These are phyloP conservation scores for Claviceps citrina DNA, from an alignment of 2,329 filamentous ascomycete species.

Conservation along the genomic window DNA sequence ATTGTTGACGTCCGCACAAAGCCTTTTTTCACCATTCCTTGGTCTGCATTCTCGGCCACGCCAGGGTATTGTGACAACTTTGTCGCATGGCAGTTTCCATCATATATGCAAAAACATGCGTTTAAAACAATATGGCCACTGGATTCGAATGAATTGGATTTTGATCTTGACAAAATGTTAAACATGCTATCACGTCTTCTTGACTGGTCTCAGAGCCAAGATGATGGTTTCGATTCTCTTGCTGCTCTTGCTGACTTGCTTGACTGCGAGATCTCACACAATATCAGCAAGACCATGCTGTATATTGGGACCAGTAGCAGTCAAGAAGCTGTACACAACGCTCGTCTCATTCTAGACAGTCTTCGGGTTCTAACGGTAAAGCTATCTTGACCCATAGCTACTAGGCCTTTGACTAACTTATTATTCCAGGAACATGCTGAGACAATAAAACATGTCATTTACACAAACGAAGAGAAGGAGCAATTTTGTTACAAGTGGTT, in stretches of 20 bases:
- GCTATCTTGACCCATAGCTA: background rate
- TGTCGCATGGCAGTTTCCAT: background rate
- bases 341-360: constrained; percentile 8
- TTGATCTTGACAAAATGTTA: background rate
- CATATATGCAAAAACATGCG: background rate
- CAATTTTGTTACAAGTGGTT: constrained; percentile 14
- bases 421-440: constrained; percentile 6
- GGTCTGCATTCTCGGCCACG: background rate
- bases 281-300: constrained; percentile 13
- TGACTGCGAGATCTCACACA: constrained; percentile 11
- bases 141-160: background rate
- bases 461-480: constrained; percentile 6
- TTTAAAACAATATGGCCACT: constrained; percentile 1
- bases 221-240: background rate
- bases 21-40: background rate
- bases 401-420: background rate
- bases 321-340: constrained; percentile 5
- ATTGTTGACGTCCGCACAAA: background rate
- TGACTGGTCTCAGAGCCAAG: background rate
- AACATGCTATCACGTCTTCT: background rate
- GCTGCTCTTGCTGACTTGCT: background rate
- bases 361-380: constrained; percentile 8
- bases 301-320: constrained; percentile 14
- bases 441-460: constrained; percentile 12
- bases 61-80: background rate